Evolutionary conservation across 2,329 filamentous ascomycete genomes (phyloP).

Genomic region (Coniella lustricola): DNA sequence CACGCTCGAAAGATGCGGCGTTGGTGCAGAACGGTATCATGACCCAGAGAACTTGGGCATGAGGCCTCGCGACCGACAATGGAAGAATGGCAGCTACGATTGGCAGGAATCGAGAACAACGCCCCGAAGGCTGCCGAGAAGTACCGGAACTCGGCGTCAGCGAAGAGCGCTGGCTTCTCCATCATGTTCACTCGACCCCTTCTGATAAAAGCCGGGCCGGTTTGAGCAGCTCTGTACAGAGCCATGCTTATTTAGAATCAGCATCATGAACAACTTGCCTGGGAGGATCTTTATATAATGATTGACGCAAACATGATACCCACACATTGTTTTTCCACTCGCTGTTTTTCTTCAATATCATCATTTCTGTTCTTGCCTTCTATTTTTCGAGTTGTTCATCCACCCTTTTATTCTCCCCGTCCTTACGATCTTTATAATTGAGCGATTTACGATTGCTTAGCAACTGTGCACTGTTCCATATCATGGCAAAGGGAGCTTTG

Average conservation of each 20-base stretch:
- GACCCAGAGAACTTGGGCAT: slow-evolving; percentile 10
- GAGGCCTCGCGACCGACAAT: slow-evolving; percentile 9
- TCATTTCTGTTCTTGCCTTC: neutral
- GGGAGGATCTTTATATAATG: too few species aligned
- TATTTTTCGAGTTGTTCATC: too few species aligned
- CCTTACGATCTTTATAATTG: too few species aligned
- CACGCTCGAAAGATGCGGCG: slow-evolving; percentile 47
- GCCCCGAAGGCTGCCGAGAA: slow-evolving; percentile 8
- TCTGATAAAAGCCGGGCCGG: slow-evolving; percentile 17
- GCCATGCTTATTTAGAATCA: neutral
- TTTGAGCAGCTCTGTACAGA: neutral
- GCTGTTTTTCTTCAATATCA: too few species aligned
- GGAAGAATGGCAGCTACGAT: slow-evolving; percentile 17
- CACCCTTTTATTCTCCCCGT: too few species aligned
- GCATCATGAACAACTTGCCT: neutral
- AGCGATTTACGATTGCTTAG: too few species aligned
- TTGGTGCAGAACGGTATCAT: slow-evolving; percentile 28
- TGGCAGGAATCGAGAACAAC: slow-evolving; percentile 22
- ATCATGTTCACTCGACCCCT: slow-evolving; percentile 20
- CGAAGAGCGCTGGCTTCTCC: slow-evolving; percentile 9
- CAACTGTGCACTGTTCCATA: too few species aligned
- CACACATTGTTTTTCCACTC: too few species aligned
- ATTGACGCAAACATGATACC: too few species aligned
- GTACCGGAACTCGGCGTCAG: slow-evolving; percentile 16
- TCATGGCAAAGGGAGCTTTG: too few species aligned